Evolutionary conservation across 2,329 filamentous ascomycete genomes (phyloP), one percentile per base, ranked within the genome.

Genomic region (Clonostachys rhizophaga): DNA sequence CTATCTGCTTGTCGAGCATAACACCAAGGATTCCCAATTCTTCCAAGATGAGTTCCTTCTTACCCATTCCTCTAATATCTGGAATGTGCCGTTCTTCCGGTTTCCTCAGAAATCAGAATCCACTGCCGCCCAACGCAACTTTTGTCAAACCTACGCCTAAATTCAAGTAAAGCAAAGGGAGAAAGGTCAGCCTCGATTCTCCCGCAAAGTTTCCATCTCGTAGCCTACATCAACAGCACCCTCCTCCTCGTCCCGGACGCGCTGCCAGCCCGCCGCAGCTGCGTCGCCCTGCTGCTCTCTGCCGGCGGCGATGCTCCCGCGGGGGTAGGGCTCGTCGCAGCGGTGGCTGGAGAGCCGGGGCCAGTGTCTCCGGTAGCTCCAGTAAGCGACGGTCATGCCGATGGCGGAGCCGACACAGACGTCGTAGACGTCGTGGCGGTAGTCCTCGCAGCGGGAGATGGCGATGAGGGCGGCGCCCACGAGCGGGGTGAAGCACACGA

Each of bases 361-460:
- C 72, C 79, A 86, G 58, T 85, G 83, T 53, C 81, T 66, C 50
- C 82, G 68, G 57, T 87, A 87, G 52, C 79, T 85, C 72, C 82
- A 86, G 58, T 82, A 82, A 4, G 82, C 78, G 33, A 86, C 66
- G 5, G 67, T 62, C 60, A 77, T 77, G 5, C 84, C 85, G 13
- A 88, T 66, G 24, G 78, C 60, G 0, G 78, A 78, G 1, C 85
- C 84, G 6, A 78, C 72, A 44, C 74, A 78, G 12, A 88, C 83
- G 57, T 88, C 84, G 52, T 84, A 86, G 3, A 86, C 83, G 52
- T 88, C 84, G 55, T 89, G 84, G 43, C 85, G 69, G 58, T 88
- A 87, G 61, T 87, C 84, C 63, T 87, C 77, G 53, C 81, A 85
- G 7, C 85, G 72, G 42, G 81, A 84, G 49, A 87, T 84, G 40